A percentile compares a stretch with the other conserved stretches of the same genome.
Conservation (phyloP, 2,329 filamentous ascomycete species). For the Aureobasidium uvarum region DNA sequence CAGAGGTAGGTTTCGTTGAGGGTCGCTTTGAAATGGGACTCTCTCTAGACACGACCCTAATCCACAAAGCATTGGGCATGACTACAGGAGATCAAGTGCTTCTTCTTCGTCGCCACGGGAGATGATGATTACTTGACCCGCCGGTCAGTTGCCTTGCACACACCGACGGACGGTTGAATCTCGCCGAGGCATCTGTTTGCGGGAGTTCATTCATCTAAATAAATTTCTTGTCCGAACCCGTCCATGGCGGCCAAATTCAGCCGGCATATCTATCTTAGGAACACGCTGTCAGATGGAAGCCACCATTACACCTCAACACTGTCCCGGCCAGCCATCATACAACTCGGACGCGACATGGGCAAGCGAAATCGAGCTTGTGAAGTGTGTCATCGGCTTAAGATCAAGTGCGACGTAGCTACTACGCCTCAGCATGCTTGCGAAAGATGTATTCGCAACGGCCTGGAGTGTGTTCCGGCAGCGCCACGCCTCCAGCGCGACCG, state of each 20-base stretch:
- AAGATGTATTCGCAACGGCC: slow-evolving; percentile 34
- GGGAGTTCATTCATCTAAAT: not conserved
- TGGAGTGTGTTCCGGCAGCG: slow-evolving; percentile 33
- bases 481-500: slow-evolving; percentile 33
- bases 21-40: too few relatives aligned
- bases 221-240: too few relatives aligned
- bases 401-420: slow-evolving; percentile 34
- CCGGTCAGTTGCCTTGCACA: not conserved
- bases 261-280: not conserved
- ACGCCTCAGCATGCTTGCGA: slow-evolving; percentile 31
- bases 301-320: not conserved
- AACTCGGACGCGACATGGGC: not conserved
- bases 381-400: slow-evolving; percentile 34
- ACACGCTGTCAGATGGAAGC: not conserved
- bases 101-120: too few relatives aligned
- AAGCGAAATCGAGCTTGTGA: slow-evolving; percentile 33
- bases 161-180: not conserved
- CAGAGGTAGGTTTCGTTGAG: too few relatives aligned
- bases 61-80: too few relatives aligned
- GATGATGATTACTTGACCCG: not conserved
- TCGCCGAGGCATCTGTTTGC: not conserved
- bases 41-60: too few relatives aligned
- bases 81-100: too few relatives aligned
- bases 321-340: not conserved
- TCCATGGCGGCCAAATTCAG: not conserved